phyloP scores from a whole-genome alignment of 352 stramenopile species.

The Globisporangium yorkense region DNA sequence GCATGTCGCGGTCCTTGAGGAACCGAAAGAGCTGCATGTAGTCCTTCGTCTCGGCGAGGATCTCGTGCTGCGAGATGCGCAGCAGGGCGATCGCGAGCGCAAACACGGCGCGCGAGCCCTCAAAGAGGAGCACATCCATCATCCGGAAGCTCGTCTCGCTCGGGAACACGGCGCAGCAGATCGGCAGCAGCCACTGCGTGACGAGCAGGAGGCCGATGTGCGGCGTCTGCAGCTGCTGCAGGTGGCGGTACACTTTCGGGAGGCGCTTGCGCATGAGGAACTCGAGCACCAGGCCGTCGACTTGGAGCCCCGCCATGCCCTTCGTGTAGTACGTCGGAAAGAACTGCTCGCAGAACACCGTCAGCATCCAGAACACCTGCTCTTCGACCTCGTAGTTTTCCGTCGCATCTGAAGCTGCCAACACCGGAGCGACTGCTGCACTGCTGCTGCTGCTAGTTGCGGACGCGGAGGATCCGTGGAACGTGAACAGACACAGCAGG shows the following conservation, averaged over 20 bases:
- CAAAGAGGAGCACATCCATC: constrained; percentile 53
- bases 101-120: constrained; percentile 48
- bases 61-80: constrained; percentile 43
- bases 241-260: constrained; percentile 51
- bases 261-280: constrained; percentile 34
- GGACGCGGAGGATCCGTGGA: background rate
- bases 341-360: constrained; percentile 44
- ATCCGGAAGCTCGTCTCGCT: constrained; percentile 58
- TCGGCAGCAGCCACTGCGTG: constrained; percentile 59
- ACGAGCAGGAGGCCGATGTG: constrained; percentile 56
- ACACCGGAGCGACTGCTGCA: background rate
- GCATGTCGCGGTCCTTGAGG: constrained; percentile 50
- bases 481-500: constrained; percentile 53
- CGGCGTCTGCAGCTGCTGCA: constrained; percentile 43
- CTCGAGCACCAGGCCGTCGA: constrained; percentile 54
- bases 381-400: constrained; percentile 21
- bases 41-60: constrained; percentile 48
- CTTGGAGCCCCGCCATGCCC: constrained; percentile 57
- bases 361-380: constrained; percentile 55
- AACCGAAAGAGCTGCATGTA: constrained; percentile 65
- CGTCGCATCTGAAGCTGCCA: too few species aligned
- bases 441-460: background rate
- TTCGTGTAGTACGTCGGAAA: constrained; percentile 58
- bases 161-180: constrained; percentile 63
- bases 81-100: constrained; percentile 48